A percentile compares a stretch with the other conserved stretches of the same genome.
Conservation (phyloP, 495 filamentous ascomycete species). For the Aspergillus ostianus region DNA sequence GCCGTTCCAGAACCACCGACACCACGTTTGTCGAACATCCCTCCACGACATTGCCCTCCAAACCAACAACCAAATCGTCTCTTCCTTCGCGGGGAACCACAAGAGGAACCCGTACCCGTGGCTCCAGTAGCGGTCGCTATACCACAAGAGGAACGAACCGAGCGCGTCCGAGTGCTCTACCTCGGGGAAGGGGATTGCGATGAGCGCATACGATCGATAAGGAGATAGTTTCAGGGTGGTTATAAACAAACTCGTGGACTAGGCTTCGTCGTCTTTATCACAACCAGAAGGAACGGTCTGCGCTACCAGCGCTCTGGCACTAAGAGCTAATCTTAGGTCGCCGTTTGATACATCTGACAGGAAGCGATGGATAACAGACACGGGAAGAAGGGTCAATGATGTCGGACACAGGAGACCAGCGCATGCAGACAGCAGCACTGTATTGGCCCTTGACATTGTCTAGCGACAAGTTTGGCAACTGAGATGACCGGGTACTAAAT, state of each 20-base stretch:
- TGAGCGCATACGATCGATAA: slow-evolving; percentile 16
- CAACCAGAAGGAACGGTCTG: not conserved
- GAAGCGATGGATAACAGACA: no score
- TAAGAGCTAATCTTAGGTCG: no score
- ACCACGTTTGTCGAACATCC: slow-evolving; percentile 93
- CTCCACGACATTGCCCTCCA: slow-evolving; percentile 58
- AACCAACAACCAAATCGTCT: slow-evolving; percentile 61
- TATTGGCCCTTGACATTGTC: not conserved
- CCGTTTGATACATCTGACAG: no score
- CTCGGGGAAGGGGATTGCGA: slow-evolving; percentile 39
- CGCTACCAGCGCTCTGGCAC: not conserved
- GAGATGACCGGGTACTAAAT: not conserved
- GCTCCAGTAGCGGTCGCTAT: slow-evolving; percentile 44
- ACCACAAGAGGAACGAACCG: slow-evolving; percentile 38
- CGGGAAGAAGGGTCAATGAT: not conserved
- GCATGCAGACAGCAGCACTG: no score
- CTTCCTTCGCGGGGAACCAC: slow-evolving; percentile 39
- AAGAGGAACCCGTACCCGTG: slow-evolving; percentile 31
- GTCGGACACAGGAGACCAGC: not conserved
- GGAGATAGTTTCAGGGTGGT: not conserved
- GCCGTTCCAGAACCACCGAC: slow-evolving; percentile 72
- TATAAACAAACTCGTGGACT: not conserved
- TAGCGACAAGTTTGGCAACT: not conserved
- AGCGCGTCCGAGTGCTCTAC: slow-evolving; percentile 40
- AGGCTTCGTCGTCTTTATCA: not conserved